Evolutionary conservation across 345 rosid species (phyloP).

Genomic region (Populus simonii): DNA sequence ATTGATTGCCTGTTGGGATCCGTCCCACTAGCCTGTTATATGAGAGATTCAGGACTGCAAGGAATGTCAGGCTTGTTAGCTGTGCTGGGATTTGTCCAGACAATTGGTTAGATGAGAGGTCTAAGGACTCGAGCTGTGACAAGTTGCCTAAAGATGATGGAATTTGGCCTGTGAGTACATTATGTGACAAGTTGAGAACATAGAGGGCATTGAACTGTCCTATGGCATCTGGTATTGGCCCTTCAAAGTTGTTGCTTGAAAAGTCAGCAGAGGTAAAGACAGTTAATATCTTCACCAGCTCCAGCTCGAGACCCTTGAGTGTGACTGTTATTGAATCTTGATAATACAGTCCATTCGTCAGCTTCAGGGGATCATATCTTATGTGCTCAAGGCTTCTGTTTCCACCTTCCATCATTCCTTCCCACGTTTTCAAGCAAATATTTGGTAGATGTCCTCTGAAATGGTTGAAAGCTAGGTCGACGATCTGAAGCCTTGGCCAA

Average conservation of each 20-base stretch:
- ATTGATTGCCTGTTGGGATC: conserved; percentile 12
- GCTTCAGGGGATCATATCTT: background rate
- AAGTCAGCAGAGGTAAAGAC: conserved; percentile 36
- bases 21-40: background rate
- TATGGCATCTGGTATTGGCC: conserved; percentile 14
- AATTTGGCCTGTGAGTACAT: conserved; percentile 10
- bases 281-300: conserved; percentile 42
- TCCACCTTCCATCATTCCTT: conserved; percentile 33
- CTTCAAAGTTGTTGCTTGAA: conserved; percentile 18
- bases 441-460: conserved; percentile 29
- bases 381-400: conserved; percentile 21
- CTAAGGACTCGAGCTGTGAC: conserved; percentile 19
- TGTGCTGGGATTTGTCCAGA: conserved; percentile 16
- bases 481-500: conserved; percentile 39
- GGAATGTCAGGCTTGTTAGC: conserved; percentile 15
- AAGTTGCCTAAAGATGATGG: conserved; percentile 13
- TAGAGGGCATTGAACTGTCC: conserved; percentile 17
- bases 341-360: conserved; percentile 13
- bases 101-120: conserved; percentile 13
- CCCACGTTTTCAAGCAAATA: conserved; percentile 15
- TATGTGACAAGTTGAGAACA: conserved; percentile 24
- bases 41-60: conserved; percentile 21
- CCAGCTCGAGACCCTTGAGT: conserved; percentile 38
- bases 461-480: conserved; percentile 34
- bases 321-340: conserved; percentile 40